Evolutionary conservation across 1,284 basidiomycete genomes (phyloP).

Genomic region (Ganoderma sp.): DNA sequence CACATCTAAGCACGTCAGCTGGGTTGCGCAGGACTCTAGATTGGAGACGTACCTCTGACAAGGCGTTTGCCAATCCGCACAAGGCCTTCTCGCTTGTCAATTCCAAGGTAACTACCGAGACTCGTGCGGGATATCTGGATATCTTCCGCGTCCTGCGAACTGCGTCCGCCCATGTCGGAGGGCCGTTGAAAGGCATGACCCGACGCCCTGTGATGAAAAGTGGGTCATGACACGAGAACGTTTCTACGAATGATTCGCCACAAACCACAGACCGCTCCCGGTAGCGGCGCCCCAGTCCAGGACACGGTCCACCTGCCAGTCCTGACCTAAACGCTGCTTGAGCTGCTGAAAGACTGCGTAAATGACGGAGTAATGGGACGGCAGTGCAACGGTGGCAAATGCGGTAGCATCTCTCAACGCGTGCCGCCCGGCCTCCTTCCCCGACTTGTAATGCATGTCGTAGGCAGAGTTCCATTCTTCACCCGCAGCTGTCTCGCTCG

Average conservation of each 20-base stretch:
- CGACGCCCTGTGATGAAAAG: conserved; percentile 56
- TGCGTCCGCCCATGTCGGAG: conserved; percentile 23
- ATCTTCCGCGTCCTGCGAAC: conserved; percentile 41
- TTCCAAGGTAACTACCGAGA: conserved; percentile 63
- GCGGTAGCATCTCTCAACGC: conserved; percentile 72
- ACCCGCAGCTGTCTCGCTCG: conserved; percentile 42
- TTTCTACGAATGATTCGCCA: conserved; percentile 15
- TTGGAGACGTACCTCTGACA: conserved; percentile 51
- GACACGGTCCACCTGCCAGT: conserved; percentile 62
- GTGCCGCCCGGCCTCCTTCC: conserved; percentile 61
- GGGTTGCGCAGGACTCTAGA: conserved; percentile 13
- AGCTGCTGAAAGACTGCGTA: conserved; percentile 68
- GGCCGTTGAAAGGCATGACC: conserved; percentile 63
- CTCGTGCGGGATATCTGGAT: conserved; percentile 54
- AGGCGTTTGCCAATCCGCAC: conserved; percentile 68
- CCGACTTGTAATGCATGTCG: conserved; percentile 63
- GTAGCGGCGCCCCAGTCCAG: conserved; percentile 80
- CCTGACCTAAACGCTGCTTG: conserved; percentile 62
- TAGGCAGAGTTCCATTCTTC: conserved; percentile 60
- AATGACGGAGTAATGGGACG: conserved; percentile 78
- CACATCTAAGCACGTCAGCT: conserved; percentile 47
- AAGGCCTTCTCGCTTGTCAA: conserved; percentile 77
- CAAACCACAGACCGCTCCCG: conserved; percentile 77
- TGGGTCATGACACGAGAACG: conserved; percentile 19
- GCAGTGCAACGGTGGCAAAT: conserved; percentile 75